These are phyloP conservation scores for Jamesozyma gamospora DNA, from an alignment of 805 yeast genomes.

Conservation along the genomic window DNA sequence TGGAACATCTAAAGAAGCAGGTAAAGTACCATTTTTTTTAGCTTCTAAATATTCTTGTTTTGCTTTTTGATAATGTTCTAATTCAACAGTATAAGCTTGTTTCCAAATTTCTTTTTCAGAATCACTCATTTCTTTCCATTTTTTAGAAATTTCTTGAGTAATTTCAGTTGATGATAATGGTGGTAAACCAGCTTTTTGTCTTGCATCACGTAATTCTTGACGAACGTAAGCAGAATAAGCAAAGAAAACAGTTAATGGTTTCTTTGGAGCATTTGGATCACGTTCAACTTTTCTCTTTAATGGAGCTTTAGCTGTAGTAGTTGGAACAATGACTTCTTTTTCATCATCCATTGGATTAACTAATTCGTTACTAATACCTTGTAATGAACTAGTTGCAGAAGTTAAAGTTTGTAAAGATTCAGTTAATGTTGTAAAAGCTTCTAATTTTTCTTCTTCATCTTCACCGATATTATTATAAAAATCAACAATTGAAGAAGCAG, in stretches of 20 bases:
- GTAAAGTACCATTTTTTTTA: constrained; percentile 33
- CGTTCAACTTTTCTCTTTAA: constrained; percentile 42
- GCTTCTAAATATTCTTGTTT: constrained; percentile 40
- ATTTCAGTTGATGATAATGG: constrained; percentile 67
- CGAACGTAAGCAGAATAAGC: constrained; percentile 67
- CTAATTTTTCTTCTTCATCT: constrained; percentile 37
- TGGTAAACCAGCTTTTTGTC: constrained; percentile 48
- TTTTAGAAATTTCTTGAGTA: constrained; percentile 65
- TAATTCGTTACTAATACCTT: constrained; percentile 22
- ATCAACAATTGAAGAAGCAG: constrained; percentile 69
- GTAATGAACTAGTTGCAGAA: constrained; percentile 28
- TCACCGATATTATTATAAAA: constrained; percentile 53
- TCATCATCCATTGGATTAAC: constrained; percentile 29
- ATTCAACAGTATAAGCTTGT: constrained; percentile 38
- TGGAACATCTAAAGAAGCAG: constrained; percentile 21
- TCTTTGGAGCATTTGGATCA: constrained; percentile 94
- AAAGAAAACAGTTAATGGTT: constrained; percentile 83
- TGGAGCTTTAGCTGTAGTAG: constrained; percentile 17
- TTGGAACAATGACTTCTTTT: constrained; percentile 15
- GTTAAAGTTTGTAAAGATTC: constrained; percentile 34
- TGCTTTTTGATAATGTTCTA: constrained; percentile 35
- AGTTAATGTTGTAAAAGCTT: constrained; percentile 36
- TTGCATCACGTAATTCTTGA: constrained; percentile 58
- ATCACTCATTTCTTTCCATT: constrained; percentile 68
- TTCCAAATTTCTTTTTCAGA: constrained; percentile 67